Percentiles rank a stretch among this genome's conserved stretches.
Evolutionary conservation across 345 rosid species (phyloP).

Genomic region (Acer yangbiense): DNA sequence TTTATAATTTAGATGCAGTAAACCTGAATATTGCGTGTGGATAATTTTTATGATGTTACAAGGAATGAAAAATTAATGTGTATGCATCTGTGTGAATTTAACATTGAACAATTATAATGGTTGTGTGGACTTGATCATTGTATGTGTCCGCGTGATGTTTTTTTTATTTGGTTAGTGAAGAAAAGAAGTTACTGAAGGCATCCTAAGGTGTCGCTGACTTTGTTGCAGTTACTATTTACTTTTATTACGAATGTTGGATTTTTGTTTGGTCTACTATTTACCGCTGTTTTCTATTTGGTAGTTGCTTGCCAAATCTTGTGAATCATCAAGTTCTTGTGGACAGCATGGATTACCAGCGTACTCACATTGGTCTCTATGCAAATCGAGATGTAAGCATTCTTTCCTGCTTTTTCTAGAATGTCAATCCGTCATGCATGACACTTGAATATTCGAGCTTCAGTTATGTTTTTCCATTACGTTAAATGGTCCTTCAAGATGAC

Average conservation of each 20-base stretch:
- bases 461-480: neutral
- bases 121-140: neutral
- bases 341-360: slow-evolving; percentile 79
- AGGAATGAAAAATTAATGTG: neutral
- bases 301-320: slow-evolving; percentile 89
- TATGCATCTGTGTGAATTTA: neutral
- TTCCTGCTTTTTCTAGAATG: slow-evolving; percentile 7
- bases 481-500: neutral
- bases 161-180: neutral
- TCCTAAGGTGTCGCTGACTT: slow-evolving; percentile 1
- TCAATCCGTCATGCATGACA: neutral
- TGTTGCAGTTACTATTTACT: slow-evolving; percentile 8
- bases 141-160: neutral
- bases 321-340: slow-evolving; percentile 82
- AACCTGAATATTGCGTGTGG: neutral
- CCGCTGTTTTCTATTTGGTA: slow-evolving; percentile 30
- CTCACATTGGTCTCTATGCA: slow-evolving; percentile 92
- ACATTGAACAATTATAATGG: neutral
- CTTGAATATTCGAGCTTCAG: neutral
- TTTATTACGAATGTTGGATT: neutral
- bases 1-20: neutral
- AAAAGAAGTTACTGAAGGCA: neutral
- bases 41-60: neutral
- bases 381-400: slow-evolving; percentile 74
- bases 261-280: slow-evolving; percentile 13